A percentile compares a stretch with the other conserved stretches of the same genome.
Evolutionary conservation across 192 early-diverging fungal species (phyloP).

Genomic region (Entomortierella beljakovae): DNA sequence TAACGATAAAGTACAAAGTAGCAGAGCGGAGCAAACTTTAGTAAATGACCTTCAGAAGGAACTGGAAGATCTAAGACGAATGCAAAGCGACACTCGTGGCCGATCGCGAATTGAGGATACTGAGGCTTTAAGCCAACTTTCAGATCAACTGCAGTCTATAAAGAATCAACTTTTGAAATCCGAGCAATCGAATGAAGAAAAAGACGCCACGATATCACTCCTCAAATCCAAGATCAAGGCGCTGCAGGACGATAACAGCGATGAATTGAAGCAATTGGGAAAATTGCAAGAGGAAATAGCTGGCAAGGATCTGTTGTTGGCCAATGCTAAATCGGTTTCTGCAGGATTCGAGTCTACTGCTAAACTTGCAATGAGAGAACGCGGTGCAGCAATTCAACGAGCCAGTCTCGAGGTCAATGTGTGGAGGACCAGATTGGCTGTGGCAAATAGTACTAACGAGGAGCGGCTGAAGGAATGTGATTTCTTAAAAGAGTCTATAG

Average conservation of each 20-base stretch:
- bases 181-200: not conserved
- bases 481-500: conserved; percentile 14
- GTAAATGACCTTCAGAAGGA: conserved; percentile 9
- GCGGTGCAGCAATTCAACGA: not conserved
- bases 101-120: conserved; percentile 8
- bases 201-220: not conserved
- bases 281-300: conserved; percentile 26
- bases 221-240: not conserved
- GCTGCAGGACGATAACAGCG: conserved; percentile 28
- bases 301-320: conserved; percentile 14
- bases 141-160: not conserved
- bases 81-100: not conserved
- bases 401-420: conserved; percentile 3
- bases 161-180: not conserved
- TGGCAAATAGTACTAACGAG: not conserved
- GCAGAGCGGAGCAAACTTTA: not conserved
- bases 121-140: conserved; percentile 2
- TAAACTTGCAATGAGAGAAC: conserved; percentile 18
- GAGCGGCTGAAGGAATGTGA: conserved; percentile 18
- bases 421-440: not conserved
- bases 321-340: conserved; percentile 1
- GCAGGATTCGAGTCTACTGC: conserved; percentile 16
- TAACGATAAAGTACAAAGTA: not conserved
- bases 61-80: conserved; percentile 4
- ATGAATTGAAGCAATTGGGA: conserved; percentile 1